Evolutionary conservation across 495 filamentous ascomycete genomes (phyloP).

Genomic region (Staphylotrichum tortipilum): DNA sequence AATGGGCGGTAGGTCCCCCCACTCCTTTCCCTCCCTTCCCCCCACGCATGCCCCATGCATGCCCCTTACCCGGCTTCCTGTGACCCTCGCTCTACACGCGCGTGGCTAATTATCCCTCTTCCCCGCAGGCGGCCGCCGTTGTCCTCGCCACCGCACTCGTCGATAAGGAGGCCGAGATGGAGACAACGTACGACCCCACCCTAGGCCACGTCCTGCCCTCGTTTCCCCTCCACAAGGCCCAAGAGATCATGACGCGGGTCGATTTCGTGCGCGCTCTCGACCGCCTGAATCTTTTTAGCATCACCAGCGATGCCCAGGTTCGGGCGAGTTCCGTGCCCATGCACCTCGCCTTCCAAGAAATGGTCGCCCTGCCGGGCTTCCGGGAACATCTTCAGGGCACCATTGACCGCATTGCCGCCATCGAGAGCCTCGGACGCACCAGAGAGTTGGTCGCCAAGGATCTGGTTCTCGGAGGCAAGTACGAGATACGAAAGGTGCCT

Average conservation of each 20-base stretch:
- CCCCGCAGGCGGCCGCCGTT: conserved; percentile 72
- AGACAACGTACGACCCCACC: conserved; percentile 50
- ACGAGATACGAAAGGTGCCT: conserved; percentile 49
- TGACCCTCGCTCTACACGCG: too few relatives aligned
- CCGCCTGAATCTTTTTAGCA: conserved; percentile 90
- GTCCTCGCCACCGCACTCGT: conserved; percentile 87
- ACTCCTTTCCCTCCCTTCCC: not conserved
- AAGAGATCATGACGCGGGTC: conserved; percentile 84
- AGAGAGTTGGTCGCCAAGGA: conserved; percentile 86
- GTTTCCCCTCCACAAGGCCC: conserved; percentile 73
- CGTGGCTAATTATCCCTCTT: not conserved
- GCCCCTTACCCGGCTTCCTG: too few relatives aligned
- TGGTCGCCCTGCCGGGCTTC: conserved; percentile 65
- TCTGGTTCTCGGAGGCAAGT: conserved; percentile 63
- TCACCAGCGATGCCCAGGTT: conserved; percentile 78
- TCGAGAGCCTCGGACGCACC: conserved; percentile 87
- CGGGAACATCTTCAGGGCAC: conserved; percentile 75
- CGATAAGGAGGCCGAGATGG: conserved; percentile 63
- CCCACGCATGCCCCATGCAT: too few relatives aligned
- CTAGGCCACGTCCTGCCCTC: conserved; percentile 71
- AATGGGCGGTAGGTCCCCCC: conserved; percentile 61
- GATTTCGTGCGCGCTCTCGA: conserved; percentile 93
- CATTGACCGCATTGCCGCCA: conserved; percentile 72
- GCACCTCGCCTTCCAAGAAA: conserved; percentile 81
- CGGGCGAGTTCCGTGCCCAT: conserved; percentile 93